A percentile compares a stretch with the other conserved stretches of the same genome.
These are phyloP conservation scores for Podospora conica DNA, from an alignment of 495 filamentous ascomycete genomes.

Conservation along the genomic window DNA sequence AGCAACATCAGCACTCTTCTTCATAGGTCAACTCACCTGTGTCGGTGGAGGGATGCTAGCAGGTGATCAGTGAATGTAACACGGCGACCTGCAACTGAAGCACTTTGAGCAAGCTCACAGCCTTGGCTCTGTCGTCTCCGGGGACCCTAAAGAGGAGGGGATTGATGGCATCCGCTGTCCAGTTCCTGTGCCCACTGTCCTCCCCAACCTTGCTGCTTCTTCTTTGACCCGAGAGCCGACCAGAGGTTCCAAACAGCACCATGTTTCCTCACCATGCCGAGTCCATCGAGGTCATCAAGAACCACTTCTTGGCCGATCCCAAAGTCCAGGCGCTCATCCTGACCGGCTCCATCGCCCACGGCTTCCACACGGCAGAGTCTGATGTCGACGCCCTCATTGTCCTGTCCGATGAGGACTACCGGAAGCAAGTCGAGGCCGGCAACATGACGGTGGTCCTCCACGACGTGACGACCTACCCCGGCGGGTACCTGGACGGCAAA, in stretches of 20 bases:
- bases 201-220: neutral
- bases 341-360: conserved; percentile 22
- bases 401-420: conserved; percentile 16
- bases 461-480: conserved; percentile 15
- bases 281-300: conserved; percentile 13
- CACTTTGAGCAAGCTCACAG: neutral
- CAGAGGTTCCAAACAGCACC: neutral
- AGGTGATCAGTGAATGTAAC: neutral
- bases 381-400: conserved; percentile 23
- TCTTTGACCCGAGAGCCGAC: neutral
- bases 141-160: neutral
- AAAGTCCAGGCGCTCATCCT: conserved; percentile 18
- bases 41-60: neutral
- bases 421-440: conserved; percentile 2
- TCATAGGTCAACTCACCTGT: neutral
- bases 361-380: conserved; percentile 13
- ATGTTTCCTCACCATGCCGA: conserved; percentile 18
- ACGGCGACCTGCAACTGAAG: neutral
- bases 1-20: neutral
- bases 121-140: neutral
- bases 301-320: conserved; percentile 13
- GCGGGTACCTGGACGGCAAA: conserved; percentile 23
- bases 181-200: neutral
- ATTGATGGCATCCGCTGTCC: neutral
- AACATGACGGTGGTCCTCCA: conserved; percentile 6